Base-by-base conservation (phyloP, 352 stramenopile species). In the Globisporangium canariense region DNA sequence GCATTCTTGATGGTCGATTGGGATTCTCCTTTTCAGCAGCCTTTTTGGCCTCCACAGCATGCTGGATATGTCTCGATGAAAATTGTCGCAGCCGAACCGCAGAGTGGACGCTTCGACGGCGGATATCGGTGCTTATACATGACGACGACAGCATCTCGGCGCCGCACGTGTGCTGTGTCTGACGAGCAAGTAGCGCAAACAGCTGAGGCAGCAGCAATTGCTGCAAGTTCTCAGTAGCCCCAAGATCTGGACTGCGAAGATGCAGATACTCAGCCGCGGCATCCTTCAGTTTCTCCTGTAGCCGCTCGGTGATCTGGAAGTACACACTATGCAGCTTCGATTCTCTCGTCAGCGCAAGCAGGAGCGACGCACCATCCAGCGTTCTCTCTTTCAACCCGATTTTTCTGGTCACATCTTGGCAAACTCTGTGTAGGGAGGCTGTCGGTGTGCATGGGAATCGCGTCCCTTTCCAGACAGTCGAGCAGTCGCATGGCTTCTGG, bases 21-120 rank as follows among this genome's bases (percentile, higher is more conserved):
- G 8, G 18, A 1, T 18, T 47, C 2, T n/a, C 41, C 1, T 22
- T 30, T n/a, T n/a, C 14, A 43, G 22, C 4, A 14, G 38, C 20
- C 18, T 58, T 60, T 4, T 2, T 36, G n/a, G 3, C 41, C n/a
- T 54, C 16, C 10, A 11, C 34, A 7, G 0, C 22, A 32, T 20
- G 22, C 13, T 22, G 18, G 41, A 11, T 43, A 22, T 18, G 1
- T 25, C 20, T 54, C 14, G 63, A 49, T 13, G 57, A 40, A 11
- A 36, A 58, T 10, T 60, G 20, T 11, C 78, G 76, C 55, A 90
- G 65, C 3, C 83, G 78, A 51, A 92, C n/a, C 11, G 83, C 81
- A 16, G 81, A 92, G 66, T 90, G 76, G 41, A 78, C 70, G 49
- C 83, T 90, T 64, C 83, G 70, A 32, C 78, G 66, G 30, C 68